Base-by-base conservation (phyloP, 768 basidiomycete genomes). In the Mycena galericulata region DNA sequence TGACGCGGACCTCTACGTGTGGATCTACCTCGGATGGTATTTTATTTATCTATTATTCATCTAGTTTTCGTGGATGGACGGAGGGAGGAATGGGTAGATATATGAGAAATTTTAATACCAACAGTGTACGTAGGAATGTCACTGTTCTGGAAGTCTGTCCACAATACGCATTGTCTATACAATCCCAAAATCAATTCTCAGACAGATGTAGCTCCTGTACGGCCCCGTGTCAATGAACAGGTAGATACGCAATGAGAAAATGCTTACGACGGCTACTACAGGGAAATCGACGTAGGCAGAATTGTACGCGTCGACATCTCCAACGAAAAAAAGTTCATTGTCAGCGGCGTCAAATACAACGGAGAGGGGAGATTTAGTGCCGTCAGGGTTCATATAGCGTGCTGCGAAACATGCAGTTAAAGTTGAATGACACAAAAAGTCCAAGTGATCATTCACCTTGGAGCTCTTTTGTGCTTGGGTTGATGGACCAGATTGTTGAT, bases 251-350 rank as follows among this genome's bases (percentile, higher is more conserved):
- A 36, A 14, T 4, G 9, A 14, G 20, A 26, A 46, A 1, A 41
- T 22, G 30, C 68, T 61, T 29, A 70, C 63, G 15, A 70, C 54
- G 9, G 30, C 29, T 32, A 54, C 27, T 15, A 38, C 40, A 8
- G 60, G 27, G 20, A 47, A 53, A 40, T 58, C 69, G 54, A 9
- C 10, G 18, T 43, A 43, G 29, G 20, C 41, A 30, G 65, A n/a
- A 43, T 69, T 67, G 32, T 41, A 58, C 50, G 24, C 18, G 38
- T 60, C 51, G 32, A 47, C 22, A 41, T 67, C 34, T 59, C 20
- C 38, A 56, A 65, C 51, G n/a, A 67, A 62, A 36, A 30, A n/a
- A 24, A 71, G 46, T 55, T 49, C 56, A 40, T 71, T 68, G 49
- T 50, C 53, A 27, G n/a, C 36, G 20, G 56, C 26, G 14, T 68